These are phyloP conservation scores for Rubus parviflorus DNA, from an alignment of 306 rosid species.

Conservation along the genomic window DNA sequence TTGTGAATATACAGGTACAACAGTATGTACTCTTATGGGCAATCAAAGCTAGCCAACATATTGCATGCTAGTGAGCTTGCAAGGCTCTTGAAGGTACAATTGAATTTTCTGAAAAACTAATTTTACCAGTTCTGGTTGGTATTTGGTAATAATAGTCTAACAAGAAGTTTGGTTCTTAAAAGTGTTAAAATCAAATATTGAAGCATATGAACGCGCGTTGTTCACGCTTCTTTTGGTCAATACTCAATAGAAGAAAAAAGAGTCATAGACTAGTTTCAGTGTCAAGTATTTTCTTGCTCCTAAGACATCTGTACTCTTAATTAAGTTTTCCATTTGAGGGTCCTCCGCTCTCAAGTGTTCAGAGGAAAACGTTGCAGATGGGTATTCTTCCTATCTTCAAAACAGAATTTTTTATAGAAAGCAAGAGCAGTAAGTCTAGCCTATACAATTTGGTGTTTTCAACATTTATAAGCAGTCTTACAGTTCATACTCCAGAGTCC, in stretches of 20 bases:
- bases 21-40: constrained; percentile 71
- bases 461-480: background rate
- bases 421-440: background rate
- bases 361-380: background rate
- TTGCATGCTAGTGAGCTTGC: constrained; percentile 77
- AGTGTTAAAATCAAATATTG: background rate
- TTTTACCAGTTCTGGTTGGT: background rate
- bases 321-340: background rate
- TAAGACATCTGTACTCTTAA: background rate
- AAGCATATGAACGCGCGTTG: background rate
- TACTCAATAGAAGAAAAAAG: background rate
- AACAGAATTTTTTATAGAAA: background rate
- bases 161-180: background rate
- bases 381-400: background rate
- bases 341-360: background rate
- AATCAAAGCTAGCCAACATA: constrained; percentile 85
- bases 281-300: background rate
- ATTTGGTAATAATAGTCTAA: background rate
- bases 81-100: constrained; percentile 60
- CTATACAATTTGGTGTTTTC: background rate
- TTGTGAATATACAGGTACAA: constrained; percentile 44
- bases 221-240: background rate
- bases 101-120: background rate
- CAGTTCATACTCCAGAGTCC: background rate
- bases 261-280: background rate